Evolutionary conservation across 129 eudicot species (phyloP).

Genomic region (Oenanthe sinensis): DNA sequence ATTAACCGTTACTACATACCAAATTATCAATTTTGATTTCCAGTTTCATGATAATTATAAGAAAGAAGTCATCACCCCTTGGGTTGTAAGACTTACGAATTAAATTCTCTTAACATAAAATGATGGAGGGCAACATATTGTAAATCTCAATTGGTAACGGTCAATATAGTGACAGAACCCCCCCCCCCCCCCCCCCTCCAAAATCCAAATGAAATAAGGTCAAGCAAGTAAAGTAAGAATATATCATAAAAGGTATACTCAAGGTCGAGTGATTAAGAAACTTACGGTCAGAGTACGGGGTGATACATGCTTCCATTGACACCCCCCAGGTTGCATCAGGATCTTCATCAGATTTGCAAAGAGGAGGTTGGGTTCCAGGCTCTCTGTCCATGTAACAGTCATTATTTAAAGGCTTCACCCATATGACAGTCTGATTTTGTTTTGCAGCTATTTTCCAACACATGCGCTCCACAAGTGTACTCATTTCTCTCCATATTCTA

Average conservation of each 20-base stretch:
- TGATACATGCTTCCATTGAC: conserved; percentile 88
- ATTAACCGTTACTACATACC: background rate
- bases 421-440: conserved; percentile 88
- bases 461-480: conserved; percentile 94
- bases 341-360: conserved; percentile 80
- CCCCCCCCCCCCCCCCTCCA: background rate
- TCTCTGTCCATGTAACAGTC: conserved; percentile 93
- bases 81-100: background rate
- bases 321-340: conserved; percentile 95
- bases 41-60: background rate
- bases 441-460: conserved; percentile 96
- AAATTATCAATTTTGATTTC: background rate
- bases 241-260: background rate
- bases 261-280: conserved; percentile 12
- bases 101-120: background rate
- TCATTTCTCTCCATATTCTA: conserved; percentile 91
- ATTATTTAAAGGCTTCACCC: conserved; percentile 87
- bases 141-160: background rate
- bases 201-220: background rate
- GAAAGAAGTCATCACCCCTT: background rate
- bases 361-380: conserved; percentile 87
- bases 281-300: conserved; percentile 94
- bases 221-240: background rate
- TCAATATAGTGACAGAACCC: background rate
- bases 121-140: background rate